These are phyloP conservation scores for Myrica gale DNA, from an alignment of 306 rosid species.

Conservation along the genomic window DNA sequence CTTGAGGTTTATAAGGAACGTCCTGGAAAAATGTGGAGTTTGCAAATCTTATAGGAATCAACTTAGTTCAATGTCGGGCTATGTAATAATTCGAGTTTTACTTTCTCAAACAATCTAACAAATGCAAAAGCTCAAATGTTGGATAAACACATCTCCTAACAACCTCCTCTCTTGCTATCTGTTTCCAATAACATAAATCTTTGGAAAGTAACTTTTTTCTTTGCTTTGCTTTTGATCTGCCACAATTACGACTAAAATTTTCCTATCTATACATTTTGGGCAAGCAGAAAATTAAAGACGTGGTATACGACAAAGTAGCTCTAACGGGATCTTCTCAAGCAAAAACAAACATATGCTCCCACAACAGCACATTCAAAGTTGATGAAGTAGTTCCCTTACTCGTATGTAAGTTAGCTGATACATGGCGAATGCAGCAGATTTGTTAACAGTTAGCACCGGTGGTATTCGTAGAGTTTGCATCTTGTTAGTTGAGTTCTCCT, in stretches of 20 bases:
- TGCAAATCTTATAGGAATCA: not conserved
- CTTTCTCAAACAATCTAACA: not conserved
- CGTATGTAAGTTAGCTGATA: conserved; percentile 71
- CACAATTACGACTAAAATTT: not conserved
- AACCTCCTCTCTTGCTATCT: not conserved
- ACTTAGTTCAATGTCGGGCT: not conserved
- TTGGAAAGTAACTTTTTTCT: not conserved
- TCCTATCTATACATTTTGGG: not conserved
- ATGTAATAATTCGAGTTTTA: not conserved
- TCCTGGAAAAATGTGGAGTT: conserved; percentile 42
- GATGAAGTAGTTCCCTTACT: conserved; percentile 34
- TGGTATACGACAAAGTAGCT: not conserved
- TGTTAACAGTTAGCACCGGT: conserved; percentile 67
- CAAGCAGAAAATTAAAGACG: not conserved
- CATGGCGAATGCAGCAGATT: conserved; percentile 76
- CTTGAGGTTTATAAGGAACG: conserved; percentile 82
- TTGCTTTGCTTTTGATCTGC: not conserved
- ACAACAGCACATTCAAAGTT: not conserved
- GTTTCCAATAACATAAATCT: not conserved
- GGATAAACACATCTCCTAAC: not conserved
- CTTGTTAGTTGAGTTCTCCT: conserved; percentile 72
- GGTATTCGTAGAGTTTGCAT: conserved; percentile 77
- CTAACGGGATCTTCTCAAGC: not conserved
- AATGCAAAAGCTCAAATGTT: not conserved
- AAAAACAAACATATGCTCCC: not conserved